Evolutionary conservation across 169 alveolate genomes (phyloP).

Genomic region (Cryptosporidium ubiquitum): DNA sequence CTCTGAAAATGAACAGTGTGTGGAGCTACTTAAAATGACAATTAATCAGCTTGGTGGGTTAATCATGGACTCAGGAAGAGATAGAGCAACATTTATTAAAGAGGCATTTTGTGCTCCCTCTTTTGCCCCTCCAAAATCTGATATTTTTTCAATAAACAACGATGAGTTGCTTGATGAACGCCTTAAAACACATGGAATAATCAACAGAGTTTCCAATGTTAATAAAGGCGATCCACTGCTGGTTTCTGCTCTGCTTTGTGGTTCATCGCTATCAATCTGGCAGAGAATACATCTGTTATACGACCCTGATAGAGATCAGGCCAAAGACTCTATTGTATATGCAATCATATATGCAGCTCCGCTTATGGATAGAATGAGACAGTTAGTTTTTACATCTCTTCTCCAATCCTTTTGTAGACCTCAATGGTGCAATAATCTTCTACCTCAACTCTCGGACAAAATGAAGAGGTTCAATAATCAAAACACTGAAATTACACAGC

Average conservation of each 20-base stretch:
- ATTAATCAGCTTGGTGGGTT: slow-evolving; percentile 55
- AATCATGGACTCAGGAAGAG: slow-evolving; percentile 69
- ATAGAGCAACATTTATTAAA: slow-evolving; percentile 59
- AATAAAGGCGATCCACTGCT: slow-evolving; percentile 66
- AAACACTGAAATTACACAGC: slow-evolving; percentile 31
- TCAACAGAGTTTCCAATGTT: slow-evolving; percentile 28
- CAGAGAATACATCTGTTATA: slow-evolving; percentile 65
- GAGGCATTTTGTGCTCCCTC: slow-evolving; percentile 73
- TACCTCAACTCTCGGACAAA: slow-evolving; percentile 47
- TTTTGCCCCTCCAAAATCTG: slow-evolving; percentile 70
- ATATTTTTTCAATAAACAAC: slow-evolving; percentile 15
- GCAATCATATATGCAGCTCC: slow-evolving; percentile 70
- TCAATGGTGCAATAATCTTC: slow-evolving; percentile 33
- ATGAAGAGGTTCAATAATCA: slow-evolving; percentile 61
- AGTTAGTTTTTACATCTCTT: slow-evolving; percentile 49
- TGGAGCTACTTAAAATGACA: slow-evolving; percentile 49
- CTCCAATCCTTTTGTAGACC: slow-evolving; percentile 67
- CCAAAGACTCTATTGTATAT: slow-evolving; percentile 66
- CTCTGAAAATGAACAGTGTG: slow-evolving; percentile 52
- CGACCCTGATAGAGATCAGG: slow-evolving; percentile 68
- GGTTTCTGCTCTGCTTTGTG: slow-evolving; percentile 60
- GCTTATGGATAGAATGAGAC: slow-evolving; percentile 71
- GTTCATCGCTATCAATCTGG: slow-evolving; percentile 69
- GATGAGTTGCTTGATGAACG: slow-evolving; percentile 20
- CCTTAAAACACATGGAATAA: not conserved